These are phyloP conservation scores for Flueggea neowawraea DNA, from an alignment of 441 rosid genomes.

Conservation along the genomic window DNA sequence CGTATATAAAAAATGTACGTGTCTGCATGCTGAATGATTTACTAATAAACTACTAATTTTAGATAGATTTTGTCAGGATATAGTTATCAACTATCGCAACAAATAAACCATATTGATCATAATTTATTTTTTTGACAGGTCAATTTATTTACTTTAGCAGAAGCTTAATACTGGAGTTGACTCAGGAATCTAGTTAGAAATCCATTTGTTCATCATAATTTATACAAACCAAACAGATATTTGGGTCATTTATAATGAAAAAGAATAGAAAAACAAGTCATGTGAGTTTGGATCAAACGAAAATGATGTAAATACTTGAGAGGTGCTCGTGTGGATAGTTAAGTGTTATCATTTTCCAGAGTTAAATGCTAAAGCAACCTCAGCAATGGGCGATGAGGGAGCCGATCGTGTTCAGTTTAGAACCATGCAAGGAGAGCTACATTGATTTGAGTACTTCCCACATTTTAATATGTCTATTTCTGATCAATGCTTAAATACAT, in stretches of 20 bases:
- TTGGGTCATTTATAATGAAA: neutral
- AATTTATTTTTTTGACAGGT: too few relatives aligned
- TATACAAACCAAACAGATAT: neutral
- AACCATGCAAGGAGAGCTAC: neutral
- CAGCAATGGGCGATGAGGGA: neutral
- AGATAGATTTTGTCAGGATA: too few relatives aligned
- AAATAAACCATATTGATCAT: too few relatives aligned
- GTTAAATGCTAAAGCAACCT: neutral
- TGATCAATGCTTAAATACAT: neutral
- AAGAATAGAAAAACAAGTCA: neutral
- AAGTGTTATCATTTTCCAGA: neutral
- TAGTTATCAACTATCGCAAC: too few relatives aligned
- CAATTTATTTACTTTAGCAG: too few relatives aligned
- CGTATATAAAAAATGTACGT: too few relatives aligned
- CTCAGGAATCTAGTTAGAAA: too few relatives aligned
- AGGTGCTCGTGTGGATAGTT: constrained; percentile 4
- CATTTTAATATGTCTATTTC: neutral
- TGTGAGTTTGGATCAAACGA: neutral
- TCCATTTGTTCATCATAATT: neutral
- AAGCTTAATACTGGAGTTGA: too few relatives aligned
- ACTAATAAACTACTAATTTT: too few relatives aligned
- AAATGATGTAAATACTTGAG: neutral
- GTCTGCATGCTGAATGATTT: too few relatives aligned
- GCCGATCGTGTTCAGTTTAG: constrained; percentile 8
- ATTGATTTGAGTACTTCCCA: too few relatives aligned